Evolutionary conservation across 2,329 filamentous ascomycete genomes (phyloP).

Genomic region (Moelleriella libera): DNA sequence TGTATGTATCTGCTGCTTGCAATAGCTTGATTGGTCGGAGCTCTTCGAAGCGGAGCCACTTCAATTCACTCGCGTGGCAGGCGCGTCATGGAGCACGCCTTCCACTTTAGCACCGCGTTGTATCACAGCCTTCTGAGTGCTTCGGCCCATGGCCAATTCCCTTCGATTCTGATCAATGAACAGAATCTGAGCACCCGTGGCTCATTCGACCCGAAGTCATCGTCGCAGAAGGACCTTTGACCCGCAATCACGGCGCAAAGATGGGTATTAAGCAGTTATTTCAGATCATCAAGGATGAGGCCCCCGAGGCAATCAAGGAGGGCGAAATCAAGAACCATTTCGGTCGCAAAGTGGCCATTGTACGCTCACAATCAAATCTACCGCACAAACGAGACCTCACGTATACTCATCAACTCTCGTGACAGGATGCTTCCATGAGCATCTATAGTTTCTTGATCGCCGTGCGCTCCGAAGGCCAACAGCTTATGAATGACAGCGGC

Average conservation of each 20-base stretch:
- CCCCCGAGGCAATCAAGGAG: conserved; percentile 88
- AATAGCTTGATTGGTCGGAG: not conserved
- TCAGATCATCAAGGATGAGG: conserved; percentile 77
- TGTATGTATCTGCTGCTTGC: not conserved
- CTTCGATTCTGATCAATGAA: not conserved
- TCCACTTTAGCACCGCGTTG: not conserved
- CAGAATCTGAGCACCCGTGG: not conserved
- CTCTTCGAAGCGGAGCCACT: conserved; percentile 6
- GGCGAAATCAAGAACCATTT: conserved; percentile 99
- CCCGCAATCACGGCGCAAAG: conserved; percentile 9
- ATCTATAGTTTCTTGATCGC: conserved; percentile 98
- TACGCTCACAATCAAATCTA: conserved; percentile 29
- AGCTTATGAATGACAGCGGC: conserved; percentile 86
- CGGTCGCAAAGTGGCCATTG: conserved; percentile 93
- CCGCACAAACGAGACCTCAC: not conserved
- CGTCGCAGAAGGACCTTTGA: not conserved
- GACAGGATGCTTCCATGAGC: conserved; percentile 63
- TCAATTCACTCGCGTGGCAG: conserved; percentile 4
- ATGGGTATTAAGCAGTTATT: conserved; percentile 64
- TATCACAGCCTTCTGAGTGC: not conserved
- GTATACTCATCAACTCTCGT: not conserved
- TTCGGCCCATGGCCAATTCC: no score
- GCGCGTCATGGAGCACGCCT: conserved; percentile 2
- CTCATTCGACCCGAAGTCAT: not conserved
- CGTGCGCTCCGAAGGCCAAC: conserved; percentile 90